Percentiles rank a stretch among this genome's conserved stretches.
Conservation (phyloP, 129 eudicot genomes). For the Ambrosia trifida region DNA sequence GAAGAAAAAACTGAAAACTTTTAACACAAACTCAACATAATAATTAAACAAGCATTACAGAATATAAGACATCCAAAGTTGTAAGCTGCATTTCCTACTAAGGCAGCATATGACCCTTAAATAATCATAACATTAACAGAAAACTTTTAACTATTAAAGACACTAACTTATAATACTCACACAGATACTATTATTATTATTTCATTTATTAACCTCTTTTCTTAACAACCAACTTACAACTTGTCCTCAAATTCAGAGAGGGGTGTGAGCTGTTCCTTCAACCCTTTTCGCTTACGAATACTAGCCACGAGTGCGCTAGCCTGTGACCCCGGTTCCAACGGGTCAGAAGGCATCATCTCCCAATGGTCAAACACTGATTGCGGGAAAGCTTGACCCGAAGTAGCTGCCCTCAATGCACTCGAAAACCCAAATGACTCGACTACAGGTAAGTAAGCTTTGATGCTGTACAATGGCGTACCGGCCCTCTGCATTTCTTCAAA, state of each 20-base stretch:
- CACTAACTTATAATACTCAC: neutral
- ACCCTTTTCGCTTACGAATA: constrained; percentile 67
- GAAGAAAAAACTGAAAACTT: neutral
- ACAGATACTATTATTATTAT: neutral
- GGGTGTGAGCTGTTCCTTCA: constrained; percentile 72
- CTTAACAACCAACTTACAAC: constrained; percentile 30
- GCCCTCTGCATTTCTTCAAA: constrained; percentile 31
- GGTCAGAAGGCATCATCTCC: constrained; percentile 77
- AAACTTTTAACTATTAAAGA: neutral
- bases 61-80: neutral
- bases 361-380: constrained; percentile 59
- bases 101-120: neutral
- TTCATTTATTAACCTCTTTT: neutral
- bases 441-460: constrained; percentile 29
- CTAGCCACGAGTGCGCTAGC: constrained; percentile 42
- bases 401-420: constrained; percentile 29
- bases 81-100: too few species aligned
- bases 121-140: neutral
- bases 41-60: constrained; percentile 5
- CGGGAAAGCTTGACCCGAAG: constrained; percentile 39
- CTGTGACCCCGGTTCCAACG: constrained; percentile 55
- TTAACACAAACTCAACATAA: neutral
- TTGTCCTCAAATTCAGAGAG: constrained; percentile 73
- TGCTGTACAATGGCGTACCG: constrained; percentile 22
- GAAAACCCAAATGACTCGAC: constrained; percentile 42